phyloP scores from a whole-genome alignment of 805 yeast species.

The Yarrowia bubula region DNA sequence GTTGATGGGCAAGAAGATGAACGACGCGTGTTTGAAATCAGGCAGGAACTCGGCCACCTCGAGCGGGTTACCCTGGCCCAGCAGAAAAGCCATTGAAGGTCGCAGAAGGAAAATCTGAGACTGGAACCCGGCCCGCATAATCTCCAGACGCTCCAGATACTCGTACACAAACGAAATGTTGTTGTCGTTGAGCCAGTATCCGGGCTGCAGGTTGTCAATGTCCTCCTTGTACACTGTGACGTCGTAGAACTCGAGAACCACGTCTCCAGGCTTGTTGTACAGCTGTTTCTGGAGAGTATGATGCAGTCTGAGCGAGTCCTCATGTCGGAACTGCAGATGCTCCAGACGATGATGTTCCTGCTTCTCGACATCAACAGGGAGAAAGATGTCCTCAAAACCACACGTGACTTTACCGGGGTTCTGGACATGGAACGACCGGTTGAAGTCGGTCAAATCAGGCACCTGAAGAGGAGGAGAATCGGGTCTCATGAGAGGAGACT shows the following conservation, averaged over 20 bases:
- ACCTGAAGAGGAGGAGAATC: conserved; percentile 4
- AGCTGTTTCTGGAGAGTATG: conserved; percentile 19
- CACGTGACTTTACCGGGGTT: conserved; percentile 18
- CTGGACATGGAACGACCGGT: conserved; percentile 7
- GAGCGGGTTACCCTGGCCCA: conserved; percentile 42
- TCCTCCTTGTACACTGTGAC: conserved; percentile 60
- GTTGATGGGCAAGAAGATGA: conserved; percentile 67
- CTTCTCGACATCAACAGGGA: conserved; percentile 13
- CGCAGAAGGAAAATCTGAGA: conserved; percentile 45
- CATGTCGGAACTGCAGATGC: conserved; percentile 19
- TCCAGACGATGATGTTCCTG: conserved; percentile 2
- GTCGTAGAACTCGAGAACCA: conserved; percentile 42
- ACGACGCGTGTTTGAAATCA: conserved; percentile 44
- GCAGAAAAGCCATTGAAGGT: conserved; percentile 65
- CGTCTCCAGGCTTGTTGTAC: conserved; percentile 9
- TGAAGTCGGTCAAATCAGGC: conserved; percentile 6
- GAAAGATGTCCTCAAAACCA: conserved; percentile 27
- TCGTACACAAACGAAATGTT: conserved; percentile 64
- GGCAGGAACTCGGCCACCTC: conserved; percentile 49
- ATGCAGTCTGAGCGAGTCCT: conserved; percentile 23
- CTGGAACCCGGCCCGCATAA: conserved; percentile 31
- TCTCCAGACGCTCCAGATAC: conserved; percentile 44
- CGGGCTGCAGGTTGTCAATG: conserved; percentile 54
- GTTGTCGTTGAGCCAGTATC: conserved; percentile 74
- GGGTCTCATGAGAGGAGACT: conserved; percentile 7